These are phyloP conservation scores for Colletotrichum echinochloae DNA, from an alignment of 2,329 filamentous ascomycete genomes.

Conservation along the genomic window DNA sequence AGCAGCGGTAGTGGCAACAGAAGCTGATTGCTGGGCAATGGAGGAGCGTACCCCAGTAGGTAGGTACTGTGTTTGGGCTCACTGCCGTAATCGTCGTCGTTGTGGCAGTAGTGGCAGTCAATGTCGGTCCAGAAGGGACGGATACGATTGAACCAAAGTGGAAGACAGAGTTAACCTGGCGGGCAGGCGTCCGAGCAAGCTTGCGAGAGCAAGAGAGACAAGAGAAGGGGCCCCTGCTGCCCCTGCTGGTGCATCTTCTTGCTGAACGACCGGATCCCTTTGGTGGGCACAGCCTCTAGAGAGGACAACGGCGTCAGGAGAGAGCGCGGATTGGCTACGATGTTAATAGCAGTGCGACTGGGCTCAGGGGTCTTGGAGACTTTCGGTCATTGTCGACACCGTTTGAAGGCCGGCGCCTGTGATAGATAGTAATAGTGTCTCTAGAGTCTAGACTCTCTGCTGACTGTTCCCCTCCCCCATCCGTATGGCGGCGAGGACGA, in stretches of 20 bases:
- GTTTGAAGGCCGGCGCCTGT: slow-evolving; percentile 38
- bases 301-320: slow-evolving; percentile 35
- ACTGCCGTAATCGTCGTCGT: background rate
- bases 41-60: slow-evolving; percentile 24
- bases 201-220: slow-evolving; percentile 29
- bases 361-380: slow-evolving; percentile 41
- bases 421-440: slow-evolving; percentile 1
- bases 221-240: slow-evolving; percentile 36
- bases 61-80: background rate
- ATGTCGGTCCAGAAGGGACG: slow-evolving; percentile 4
- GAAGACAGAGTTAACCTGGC: slow-evolving; percentile 27
- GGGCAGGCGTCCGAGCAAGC: slow-evolving; percentile 10
- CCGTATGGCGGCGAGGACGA: background rate
- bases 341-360: slow-evolving; percentile 30
- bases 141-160: slow-evolving; percentile 9
- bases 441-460: too few relatives aligned
- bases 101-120: slow-evolving; percentile 2
- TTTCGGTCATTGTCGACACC: slow-evolving; percentile 39
- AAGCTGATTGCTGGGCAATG: slow-evolving; percentile 4
- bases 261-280: slow-evolving; percentile 28
- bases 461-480: too few relatives aligned
- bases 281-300: slow-evolving; percentile 38
- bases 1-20: background rate
- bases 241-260: slow-evolving; percentile 21
- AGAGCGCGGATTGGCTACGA: slow-evolving; percentile 32